A percentile compares a stretch with the other conserved stretches of the same genome.
Conservation (phyloP, 257 asterid species). For the Petrea volubilis region DNA sequence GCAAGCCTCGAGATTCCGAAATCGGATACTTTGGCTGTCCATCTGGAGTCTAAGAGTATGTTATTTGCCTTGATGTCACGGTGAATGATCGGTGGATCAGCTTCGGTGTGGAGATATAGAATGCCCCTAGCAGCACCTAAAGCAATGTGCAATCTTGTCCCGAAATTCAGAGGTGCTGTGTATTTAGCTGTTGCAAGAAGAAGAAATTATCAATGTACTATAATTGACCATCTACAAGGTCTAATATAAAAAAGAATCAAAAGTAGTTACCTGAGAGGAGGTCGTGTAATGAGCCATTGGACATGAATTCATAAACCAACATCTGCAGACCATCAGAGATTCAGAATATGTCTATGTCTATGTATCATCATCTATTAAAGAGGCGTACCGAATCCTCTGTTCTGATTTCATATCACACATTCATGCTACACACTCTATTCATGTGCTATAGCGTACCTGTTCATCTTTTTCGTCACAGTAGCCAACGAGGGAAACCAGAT, state of each 20-base stretch:
- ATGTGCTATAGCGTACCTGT: conserved; percentile 45
- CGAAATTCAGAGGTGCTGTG: conserved; percentile 52
- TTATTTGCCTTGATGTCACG: conserved; percentile 89
- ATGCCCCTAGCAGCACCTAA: conserved; percentile 80
- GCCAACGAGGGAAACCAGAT: conserved; percentile 61
- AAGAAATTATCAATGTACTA: not conserved
- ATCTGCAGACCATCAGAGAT: conserved; percentile 48
- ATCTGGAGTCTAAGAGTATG: conserved; percentile 74
- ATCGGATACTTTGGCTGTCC: conserved; percentile 85
- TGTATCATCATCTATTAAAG: too few relatives aligned
- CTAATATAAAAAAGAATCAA: not conserved
- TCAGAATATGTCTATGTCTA: too few relatives aligned
- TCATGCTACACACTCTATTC: too few relatives aligned
- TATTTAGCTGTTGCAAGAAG: conserved; percentile 41
- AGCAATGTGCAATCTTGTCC: conserved; percentile 68
- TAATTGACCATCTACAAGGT: not conserved
- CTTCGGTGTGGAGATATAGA: conserved; percentile 94
- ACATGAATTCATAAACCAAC: conserved; percentile 87
- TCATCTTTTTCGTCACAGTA: conserved; percentile 80
- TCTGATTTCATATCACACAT: not conserved
- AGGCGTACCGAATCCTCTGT: too few relatives aligned
- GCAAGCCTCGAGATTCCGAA: conserved; percentile 94
- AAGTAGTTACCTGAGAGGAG: conserved; percentile 62
- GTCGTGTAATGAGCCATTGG: conserved; percentile 80
- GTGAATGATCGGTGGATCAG: conserved; percentile 84